Conservation (phyloP, 257 asterid genomes). For the Solanum bulbocastanum region DNA sequence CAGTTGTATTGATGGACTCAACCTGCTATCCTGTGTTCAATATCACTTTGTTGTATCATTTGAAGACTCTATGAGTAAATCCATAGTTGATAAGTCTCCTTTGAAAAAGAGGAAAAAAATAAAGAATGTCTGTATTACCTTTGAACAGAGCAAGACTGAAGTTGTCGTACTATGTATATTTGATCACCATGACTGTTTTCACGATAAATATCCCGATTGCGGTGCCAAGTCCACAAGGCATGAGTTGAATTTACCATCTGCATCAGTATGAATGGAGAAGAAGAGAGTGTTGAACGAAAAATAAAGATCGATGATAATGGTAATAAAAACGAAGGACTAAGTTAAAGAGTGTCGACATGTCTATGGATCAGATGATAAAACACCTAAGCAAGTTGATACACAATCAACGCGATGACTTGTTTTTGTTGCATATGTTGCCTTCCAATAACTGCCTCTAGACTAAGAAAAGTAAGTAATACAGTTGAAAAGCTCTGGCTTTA, state of each 20-base stretch:
- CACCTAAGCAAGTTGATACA: neutral
- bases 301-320: too few species aligned
- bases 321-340: neutral
- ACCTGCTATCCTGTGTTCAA: neutral
- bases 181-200: constrained; percentile 57
- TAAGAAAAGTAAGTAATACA: neutral
- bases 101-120: too few species aligned
- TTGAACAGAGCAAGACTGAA: constrained; percentile 37
- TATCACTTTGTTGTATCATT: too few species aligned
- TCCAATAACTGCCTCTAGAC: neutral
- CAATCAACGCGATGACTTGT: neutral
- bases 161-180: constrained; percentile 76
- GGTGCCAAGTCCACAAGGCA: constrained; percentile 95
- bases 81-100: neutral
- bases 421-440: neutral
- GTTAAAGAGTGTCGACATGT: neutral
- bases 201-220: constrained; percentile 67
- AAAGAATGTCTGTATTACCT: constrained; percentile 1
- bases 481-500: neutral
- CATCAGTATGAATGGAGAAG: neutral
- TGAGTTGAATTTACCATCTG: constrained; percentile 69
- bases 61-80: neutral
- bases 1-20: neutral
- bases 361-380: neutral
- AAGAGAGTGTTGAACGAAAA: neutral